Conservation (phyloP, 1,284 basidiomycete species). For the Volvariella volvacea region DNA sequence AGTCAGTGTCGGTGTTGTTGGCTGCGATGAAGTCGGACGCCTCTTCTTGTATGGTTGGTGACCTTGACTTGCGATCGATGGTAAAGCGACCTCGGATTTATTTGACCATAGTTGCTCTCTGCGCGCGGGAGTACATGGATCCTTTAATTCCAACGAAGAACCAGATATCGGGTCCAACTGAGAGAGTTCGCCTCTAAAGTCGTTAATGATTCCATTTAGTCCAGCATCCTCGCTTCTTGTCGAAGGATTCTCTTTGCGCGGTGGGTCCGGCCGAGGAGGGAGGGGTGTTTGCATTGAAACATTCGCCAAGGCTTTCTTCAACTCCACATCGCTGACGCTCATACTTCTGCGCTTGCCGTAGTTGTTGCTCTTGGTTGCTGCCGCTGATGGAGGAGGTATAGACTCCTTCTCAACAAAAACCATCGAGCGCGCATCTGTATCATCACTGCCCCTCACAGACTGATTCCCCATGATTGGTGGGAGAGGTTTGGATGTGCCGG, state of each 20-base stretch:
- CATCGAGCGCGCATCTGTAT: slow-evolving; percentile 45
- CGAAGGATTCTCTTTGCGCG: slow-evolving; percentile 18
- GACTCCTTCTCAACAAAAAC: slow-evolving; percentile 45
- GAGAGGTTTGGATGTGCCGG: slow-evolving; percentile 51
- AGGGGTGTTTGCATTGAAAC: slow-evolving; percentile 20
- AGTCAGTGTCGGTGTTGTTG: slow-evolving; percentile 22
- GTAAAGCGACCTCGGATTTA: slow-evolving; percentile 14
- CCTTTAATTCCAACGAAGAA: slow-evolving; percentile 50
- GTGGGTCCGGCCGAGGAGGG: slow-evolving; percentile 26
- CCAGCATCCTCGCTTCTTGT: slow-evolving; percentile 36
- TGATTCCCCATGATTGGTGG: slow-evolving; percentile 44
- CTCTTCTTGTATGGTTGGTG: slow-evolving; percentile 11
- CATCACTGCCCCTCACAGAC: slow-evolving; percentile 31
- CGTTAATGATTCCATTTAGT: slow-evolving; percentile 56
- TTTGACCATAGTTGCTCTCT: slow-evolving; percentile 25
- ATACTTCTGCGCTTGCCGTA: slow-evolving; percentile 60
- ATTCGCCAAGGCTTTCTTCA: slow-evolving; percentile 37
- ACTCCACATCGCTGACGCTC: slow-evolving; percentile 65
- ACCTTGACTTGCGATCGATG: slow-evolving; percentile 11
- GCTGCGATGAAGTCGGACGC: slow-evolving; percentile 11
- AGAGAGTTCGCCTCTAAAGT: slow-evolving; percentile 64
- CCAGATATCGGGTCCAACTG: slow-evolving; percentile 51
- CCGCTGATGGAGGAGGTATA: slow-evolving; percentile 25
- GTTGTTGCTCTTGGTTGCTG: slow-evolving; percentile 20
- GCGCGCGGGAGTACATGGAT: slow-evolving; percentile 52